A percentile compares a stretch with the other conserved stretches of the same genome.
phyloP scores from a whole-genome alignment of 768 basidiomycete species.

The Clavaria fumosa region DNA sequence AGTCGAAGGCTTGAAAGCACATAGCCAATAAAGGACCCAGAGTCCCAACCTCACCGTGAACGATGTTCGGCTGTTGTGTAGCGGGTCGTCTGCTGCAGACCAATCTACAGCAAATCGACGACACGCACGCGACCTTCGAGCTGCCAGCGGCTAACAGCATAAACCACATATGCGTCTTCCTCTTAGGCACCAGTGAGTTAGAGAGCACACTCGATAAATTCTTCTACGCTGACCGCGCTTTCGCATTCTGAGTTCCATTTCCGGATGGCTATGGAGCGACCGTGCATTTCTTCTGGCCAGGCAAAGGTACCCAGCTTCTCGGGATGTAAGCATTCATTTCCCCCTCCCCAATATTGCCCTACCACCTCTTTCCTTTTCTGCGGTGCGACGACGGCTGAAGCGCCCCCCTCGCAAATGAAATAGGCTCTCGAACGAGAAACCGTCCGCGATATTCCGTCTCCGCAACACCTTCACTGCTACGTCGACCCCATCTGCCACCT shows the following conservation, averaged over 20 bases:
- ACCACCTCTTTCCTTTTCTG: background rate
- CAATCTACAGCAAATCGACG: conserved; percentile 66
- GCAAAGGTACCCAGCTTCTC: conserved; percentile 71
- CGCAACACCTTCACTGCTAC: conserved; percentile 42
- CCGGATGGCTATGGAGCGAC: conserved; percentile 75
- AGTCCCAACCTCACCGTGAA: no score
- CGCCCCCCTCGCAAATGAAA: no score
- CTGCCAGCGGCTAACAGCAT: conserved; percentile 54
- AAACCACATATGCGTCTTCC: conserved; percentile 77
- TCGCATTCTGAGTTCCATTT: conserved; percentile 39
- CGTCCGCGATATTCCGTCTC: conserved; percentile 77
- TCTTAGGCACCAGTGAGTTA: conserved; percentile 56
- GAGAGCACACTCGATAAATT: conserved; percentile 2
- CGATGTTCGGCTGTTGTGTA: conserved; percentile 73
- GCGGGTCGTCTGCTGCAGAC: conserved; percentile 70
- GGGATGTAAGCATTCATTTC: conserved; percentile 46
- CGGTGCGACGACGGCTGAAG: background rate
- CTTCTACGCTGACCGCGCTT: conserved; percentile 2
- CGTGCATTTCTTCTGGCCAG: conserved; percentile 78
- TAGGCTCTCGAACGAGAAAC: conserved; percentile 83
- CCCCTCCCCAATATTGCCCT: background rate
- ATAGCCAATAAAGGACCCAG: no score
- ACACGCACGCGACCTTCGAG: conserved; percentile 70
- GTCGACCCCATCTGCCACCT: conserved; percentile 21
- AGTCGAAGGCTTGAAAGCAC: no score